Evolutionary conservation across 305 asterid species (phyloP), one percentile per base, ranked within the genome.

Genomic region (Striga hermonthica): DNA sequence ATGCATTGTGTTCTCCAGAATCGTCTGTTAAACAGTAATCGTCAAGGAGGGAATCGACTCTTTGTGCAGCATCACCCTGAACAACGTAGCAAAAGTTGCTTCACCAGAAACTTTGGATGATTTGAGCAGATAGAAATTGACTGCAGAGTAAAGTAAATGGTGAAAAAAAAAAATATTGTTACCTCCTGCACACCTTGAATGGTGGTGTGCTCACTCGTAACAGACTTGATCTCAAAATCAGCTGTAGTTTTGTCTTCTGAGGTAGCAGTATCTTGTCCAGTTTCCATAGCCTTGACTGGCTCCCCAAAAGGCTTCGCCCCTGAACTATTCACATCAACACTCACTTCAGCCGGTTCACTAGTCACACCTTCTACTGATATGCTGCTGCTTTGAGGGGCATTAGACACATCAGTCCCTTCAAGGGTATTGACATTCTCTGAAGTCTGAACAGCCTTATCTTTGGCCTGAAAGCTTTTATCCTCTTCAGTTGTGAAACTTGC

Each of bases 11-110:
- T 59, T 76, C 83, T 73, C 76, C 83, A 56, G 53, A 61, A 36
- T 80, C 66, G 12, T 82, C 84, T 71, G 71, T 81, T 57, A 92
- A 74, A 72, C 62, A n/a, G 75, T 87, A 92, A 73, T 86, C 94
- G 52, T 78, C 96, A 47, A 87, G 84, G 58, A 92, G 94, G 70
- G 94, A 74, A 83, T 70, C 60, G 52, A 85, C 60, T 34, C 61
- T 79, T 60, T 74, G 68, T 58, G 62, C 59, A 60, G 44, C 79
- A 54, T 71, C 80, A 68, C 38, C 84, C 76, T 59, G 78, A 66
- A 65, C 80, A 77, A 72, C 83, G 84, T 84, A 81, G 73, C 76
- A 85, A 68, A 76, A 60, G 73, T 78, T 76, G 67, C 77, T 71
- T 66, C 75, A 79, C 71, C 69, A 63, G 73, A 71, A 79, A 56